Evolutionary conservation across 352 stramenopile genomes (phyloP).

Genomic region (Thalassiosira ordinaria): DNA sequence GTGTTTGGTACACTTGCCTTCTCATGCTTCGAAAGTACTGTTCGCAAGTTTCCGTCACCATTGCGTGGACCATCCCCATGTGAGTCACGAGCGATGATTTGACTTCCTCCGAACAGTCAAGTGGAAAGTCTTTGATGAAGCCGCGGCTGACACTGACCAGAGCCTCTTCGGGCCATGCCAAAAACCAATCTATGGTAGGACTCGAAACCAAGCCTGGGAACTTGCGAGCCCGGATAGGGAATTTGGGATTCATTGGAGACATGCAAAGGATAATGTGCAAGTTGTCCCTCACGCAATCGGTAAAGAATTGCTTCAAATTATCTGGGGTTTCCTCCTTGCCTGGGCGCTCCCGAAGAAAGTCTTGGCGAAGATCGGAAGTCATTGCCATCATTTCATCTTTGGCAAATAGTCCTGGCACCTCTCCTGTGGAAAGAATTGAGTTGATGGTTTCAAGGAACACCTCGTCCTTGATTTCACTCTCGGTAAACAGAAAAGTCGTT

Average conservation of each 20-base stretch:
- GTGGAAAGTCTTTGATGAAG: constrained; percentile 95
- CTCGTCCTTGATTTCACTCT: constrained; percentile 99
- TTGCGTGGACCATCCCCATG: constrained; percentile 98
- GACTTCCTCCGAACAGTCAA: constrained; percentile 90
- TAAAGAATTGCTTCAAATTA: constrained; percentile 98
- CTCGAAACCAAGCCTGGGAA: constrained; percentile 97
- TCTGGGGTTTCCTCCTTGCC: constrained; percentile 94
- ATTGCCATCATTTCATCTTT: constrained; percentile 99
- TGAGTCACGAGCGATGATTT: constrained; percentile 93
- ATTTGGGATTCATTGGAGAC: constrained; percentile 98
- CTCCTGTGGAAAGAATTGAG: constrained; percentile 97
- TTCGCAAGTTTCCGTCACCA: constrained; percentile 96
- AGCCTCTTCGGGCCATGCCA: constrained; percentile 98
- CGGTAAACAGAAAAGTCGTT: constrained; percentile 98
- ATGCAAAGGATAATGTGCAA: constrained; percentile 99
- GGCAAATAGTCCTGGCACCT: constrained; percentile 97
- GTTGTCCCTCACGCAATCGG: constrained; percentile 97
- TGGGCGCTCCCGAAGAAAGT: constrained; percentile 94
- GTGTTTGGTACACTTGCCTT: constrained; percentile 96
- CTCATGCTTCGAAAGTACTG: constrained; percentile 99
- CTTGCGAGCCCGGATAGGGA: constrained; percentile 94
- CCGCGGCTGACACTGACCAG: constrained; percentile 96
- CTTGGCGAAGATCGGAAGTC: constrained; percentile 92
- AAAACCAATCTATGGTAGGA: constrained; percentile 99
- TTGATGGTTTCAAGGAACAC: constrained; percentile 99